Base-by-base conservation (phyloP, 2,329 filamentous ascomycete species). In the Fusarium cyanostomum region DNA sequence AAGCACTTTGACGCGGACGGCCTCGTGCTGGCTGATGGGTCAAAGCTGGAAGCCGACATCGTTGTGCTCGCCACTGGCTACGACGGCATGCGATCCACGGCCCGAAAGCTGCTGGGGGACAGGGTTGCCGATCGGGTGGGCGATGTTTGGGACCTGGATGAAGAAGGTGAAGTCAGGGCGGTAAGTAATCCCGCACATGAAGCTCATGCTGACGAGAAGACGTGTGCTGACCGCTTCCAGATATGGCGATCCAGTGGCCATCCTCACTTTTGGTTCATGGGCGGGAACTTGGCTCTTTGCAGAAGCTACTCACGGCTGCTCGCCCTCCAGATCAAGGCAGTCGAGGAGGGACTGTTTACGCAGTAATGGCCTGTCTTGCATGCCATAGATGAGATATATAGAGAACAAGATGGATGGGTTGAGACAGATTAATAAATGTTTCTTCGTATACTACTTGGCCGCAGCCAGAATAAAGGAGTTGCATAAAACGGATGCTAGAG, bases 31-130 rank as follows among this genome's bases (percentile, higher is more conserved):
- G 71, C 68, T 0, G 77, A 80, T 55, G 79, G 77, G 0, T 67
- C 69, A 1, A 69, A 73, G 45, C 33, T 80, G 7, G 72, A 76
- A 2, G 77, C 77, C 1, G 79, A 82, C 52, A 69, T 78, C 7
- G 73, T 81, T 0, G 78, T 81, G 4, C 56, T 80, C 9, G 79
- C 79, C 0, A 81, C 79, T 0, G 79, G 80, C 0, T 81, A 74
- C 56, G 71, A 78, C 7, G 77, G 76, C 39, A 79, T 79, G 73
- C 63, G 71, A 11, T 73, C 69, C 4, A 75, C 69, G 8, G 66
- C 75, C 1, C 61, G 72, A 45, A 74, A 76, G 52, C 56, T 77
- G 0, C 54, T 81, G n/a, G 79, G 79, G 0, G 52, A 74, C 12
- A 69, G 75, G 21, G 62, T 79, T 18, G 75, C 74, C 3, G 66